These are phyloP conservation scores for Coemansia sp. DNA, from an alignment of 192 early-diverging fungal species.

Conservation along the genomic window DNA sequence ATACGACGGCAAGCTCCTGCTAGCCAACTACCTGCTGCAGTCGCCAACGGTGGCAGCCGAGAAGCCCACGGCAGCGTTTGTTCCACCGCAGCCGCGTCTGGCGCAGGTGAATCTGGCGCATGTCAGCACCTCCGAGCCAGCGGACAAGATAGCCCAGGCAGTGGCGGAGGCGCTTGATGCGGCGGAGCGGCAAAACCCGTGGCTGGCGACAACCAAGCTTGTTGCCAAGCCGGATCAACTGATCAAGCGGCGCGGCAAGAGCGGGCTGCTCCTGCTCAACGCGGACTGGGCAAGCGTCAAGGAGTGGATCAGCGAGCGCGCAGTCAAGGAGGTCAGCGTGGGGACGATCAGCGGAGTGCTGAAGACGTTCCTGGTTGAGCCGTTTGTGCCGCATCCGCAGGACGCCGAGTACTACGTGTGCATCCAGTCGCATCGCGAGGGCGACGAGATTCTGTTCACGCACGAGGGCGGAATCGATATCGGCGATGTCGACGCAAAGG, in stretches of 20 bases:
- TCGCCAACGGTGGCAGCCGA: slow-evolving; percentile 63
- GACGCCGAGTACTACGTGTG: slow-evolving; percentile 96
- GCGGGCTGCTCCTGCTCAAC: slow-evolving; percentile 90
- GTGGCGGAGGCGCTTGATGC: slow-evolving; percentile 67
- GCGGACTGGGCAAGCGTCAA: slow-evolving; percentile 85
- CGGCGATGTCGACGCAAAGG: slow-evolving; percentile 98
- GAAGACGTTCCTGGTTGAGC: slow-evolving; percentile 95
- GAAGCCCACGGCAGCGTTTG: slow-evolving; percentile 62
- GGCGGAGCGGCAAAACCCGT: slow-evolving; percentile 80
- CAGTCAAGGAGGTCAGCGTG: slow-evolving; percentile 84
- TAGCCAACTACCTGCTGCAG: slow-evolving; percentile 83
- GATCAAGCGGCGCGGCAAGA: slow-evolving; percentile 97
- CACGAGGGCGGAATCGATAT: slow-evolving; percentile 99
- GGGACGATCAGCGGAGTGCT: slow-evolving; percentile 82
- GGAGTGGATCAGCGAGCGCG: slow-evolving; percentile 88
- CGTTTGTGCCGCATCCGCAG: slow-evolving; percentile 88
- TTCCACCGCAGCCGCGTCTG: slow-evolving; percentile 70
- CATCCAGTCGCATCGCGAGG: slow-evolving; percentile 94
- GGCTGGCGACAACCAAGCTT: slow-evolving; percentile 76
- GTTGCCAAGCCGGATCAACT: slow-evolving; percentile 99
- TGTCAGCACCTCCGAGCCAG: slow-evolving; percentile 49
- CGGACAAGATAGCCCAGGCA: slow-evolving; percentile 61
- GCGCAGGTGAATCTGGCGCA: slow-evolving; percentile 76
- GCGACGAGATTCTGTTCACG: slow-evolving; percentile 95
- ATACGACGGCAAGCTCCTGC: slow-evolving; percentile 97